phyloP scores from a whole-genome alignment of 805 yeast species.

The fission yeast (Schizosaccharomyces pombe) region DNA sequence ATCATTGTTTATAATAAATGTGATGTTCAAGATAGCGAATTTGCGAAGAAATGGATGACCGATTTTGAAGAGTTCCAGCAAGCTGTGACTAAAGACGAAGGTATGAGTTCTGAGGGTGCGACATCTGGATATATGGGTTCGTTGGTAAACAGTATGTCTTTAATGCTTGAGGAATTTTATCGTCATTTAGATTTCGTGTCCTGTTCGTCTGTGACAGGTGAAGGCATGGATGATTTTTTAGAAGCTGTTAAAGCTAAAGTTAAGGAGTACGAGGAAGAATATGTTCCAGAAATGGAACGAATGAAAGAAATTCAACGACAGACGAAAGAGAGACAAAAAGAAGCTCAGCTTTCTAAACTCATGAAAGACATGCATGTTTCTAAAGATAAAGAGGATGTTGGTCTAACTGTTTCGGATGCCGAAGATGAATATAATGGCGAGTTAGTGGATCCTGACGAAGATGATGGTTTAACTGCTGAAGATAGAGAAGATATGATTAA shows the following conservation, averaged over 20 bases:
- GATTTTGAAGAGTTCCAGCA: constrained; percentile 81
- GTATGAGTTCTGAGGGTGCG: constrained; percentile 27
- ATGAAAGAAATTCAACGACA: constrained; percentile 54
- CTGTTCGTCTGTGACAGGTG: constrained; percentile 85
- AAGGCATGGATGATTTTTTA: constrained; percentile 77
- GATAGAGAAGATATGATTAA: neutral
- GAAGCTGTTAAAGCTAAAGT: constrained; percentile 67
- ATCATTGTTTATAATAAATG: constrained; percentile 87
- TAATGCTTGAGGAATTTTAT: constrained; percentile 89
- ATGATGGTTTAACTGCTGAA: neutral
- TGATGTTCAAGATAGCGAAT: constrained; percentile 62
- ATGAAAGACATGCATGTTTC: constrained; percentile 71
- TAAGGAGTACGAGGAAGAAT: constrained; percentile 64
- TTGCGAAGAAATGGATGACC: constrained; percentile 91
- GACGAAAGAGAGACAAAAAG: constrained; percentile 47
- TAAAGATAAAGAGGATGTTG: constrained; percentile 23
- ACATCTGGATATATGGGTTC: constrained; percentile 86
- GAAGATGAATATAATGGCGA: constrained; percentile 23
- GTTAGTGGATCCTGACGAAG: constrained; percentile 3
- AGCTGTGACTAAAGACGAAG: constrained; percentile 45
- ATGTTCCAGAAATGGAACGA: constrained; percentile 67
- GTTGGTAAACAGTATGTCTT: constrained; percentile 76
- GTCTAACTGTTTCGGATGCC: constrained; percentile 30
- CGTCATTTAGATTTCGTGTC: constrained; percentile 76
- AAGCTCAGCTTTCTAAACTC: constrained; percentile 41